Base-by-base conservation (phyloP, 176 grass and related monocot species). In the Dendrocalamus sinicus region DNA sequence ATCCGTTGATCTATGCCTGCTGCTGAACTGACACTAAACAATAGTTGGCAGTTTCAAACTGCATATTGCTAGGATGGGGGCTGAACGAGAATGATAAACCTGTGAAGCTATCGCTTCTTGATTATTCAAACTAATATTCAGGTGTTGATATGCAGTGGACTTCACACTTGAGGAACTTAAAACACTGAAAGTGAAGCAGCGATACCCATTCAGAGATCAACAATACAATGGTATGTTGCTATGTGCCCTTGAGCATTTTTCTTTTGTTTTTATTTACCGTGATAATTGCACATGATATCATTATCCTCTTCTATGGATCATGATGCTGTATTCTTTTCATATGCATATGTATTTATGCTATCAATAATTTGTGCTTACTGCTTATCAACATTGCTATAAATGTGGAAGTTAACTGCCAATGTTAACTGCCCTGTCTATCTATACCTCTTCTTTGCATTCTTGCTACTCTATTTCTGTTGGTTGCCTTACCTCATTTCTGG, bases 121-220 rank as follows among this genome's bases (percentile, higher is more conserved):
- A 74, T 75, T 69, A 35, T 86, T 83, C 35, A 76, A 81, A 62
- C 57, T 83, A 79, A 87, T 67, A 51, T 35, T 39, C 6, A 67
- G 43, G 12, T 88, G 1, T 50, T 87, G 64, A 16, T 71, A 65
- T 90, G 77, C 85, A 94, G 92, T 94, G 81, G 92, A 94, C 81
- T 94, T 94, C 81, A 94, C 92, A 71, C 72, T 92, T 13, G 80
- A 92, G 82, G 92, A 94, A 76, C 92, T 94, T 76, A 90, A 94
- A 88, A 89, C 89, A 43, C 87, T 94, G 64, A 94, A 77, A 80
- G 53, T 94, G 67, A 92, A 94, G 67, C 92, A 94, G 88, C 58
- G 92, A 50, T 94, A 90, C 88, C 6, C 67, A 12, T 94, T 94
- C 77, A 90, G 92, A 88, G 92, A 94, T 82, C 92, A 94, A 76